Base-by-base conservation (phyloP, 2,329 filamentous ascomycete genomes). In the Colletotrichum graminicola region DNA sequence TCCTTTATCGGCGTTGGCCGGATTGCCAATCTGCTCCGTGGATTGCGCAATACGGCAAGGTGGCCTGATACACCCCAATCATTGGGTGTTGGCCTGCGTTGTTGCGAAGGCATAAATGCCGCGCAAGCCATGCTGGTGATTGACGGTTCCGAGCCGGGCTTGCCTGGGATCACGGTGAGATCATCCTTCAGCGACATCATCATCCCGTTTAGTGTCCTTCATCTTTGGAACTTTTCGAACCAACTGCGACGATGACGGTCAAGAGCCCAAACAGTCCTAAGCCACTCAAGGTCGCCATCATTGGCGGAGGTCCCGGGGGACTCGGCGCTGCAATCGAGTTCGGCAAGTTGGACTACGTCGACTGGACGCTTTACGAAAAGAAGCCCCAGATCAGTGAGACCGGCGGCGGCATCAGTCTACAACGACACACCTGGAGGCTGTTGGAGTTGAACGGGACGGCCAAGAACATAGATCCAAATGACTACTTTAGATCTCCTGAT, bases 371-470 rank as follows among this genome's bases (percentile, higher is more conserved):
- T 5, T 81, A 81, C 65, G 79, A 81, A 66, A 81, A 81, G 74
- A 80, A 80, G 57, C 62, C 76, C 6, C 74, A 78, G 34, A 78
- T 82, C 65, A 81, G 80, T 26, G 80, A 82, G 63, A 80, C 78
- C 0, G 80, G 80, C 8, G 79, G 78, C 5, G 80, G 80, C n/a
- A 81, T 82, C 60, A 80, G 77, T 36, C 66, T 82, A 6, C 79
- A 81, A 52, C 75, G 71, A 1, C 76, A 81, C 51, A 82, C 80
- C 1, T 82, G 80, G 80, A 77, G 77, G 14, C 73, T 82, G 67
- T 75, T 82, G 6, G 77, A 79, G 69, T 74, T 75, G 56, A 76
- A 79, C 11, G 80, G 78, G 2, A 77, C 77, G 14, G 76, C 80
- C 3, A 77, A 79, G 32, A 77, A 79, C 39, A 77, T 80, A 8